Evolutionary conservation across 805 yeast species (phyloP), one percentile per base, ranked within the genome.

Genomic region (Starmera pachycereana): DNA sequence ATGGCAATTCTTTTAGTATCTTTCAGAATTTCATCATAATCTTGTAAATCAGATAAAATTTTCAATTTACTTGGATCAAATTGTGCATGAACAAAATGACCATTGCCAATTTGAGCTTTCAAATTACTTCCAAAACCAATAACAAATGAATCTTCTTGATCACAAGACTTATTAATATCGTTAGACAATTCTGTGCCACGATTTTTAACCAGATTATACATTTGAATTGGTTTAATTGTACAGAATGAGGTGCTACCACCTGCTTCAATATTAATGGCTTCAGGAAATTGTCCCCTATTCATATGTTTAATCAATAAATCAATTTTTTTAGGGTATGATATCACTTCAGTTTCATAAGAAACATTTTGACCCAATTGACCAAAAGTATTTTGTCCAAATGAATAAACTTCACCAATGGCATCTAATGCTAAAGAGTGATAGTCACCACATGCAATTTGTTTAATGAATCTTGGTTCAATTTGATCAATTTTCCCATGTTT

Each of bases 311-410:
- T 51, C 32, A 74, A 60, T 3, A 66, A 53, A 4, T 65, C 64
- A 28, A 80, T 53, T 44, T 65, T 64, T 35, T 69, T 72, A 3
- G 98, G 98, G 32, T 77, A 74, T 5, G 95, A 74, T 36, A 81
- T 68, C 35, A 72, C 63, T 50, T 82, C 90, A 13, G 81, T 75
- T 43, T 75, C 76, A 54, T 76, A 76, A 18, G 72, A 66, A 37
- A 82, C 78, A 8, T 77, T 76, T 36, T 75, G 67, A 10, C 90
- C 96, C 40, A 90, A 66, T 53, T 92, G 90, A n/a, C 97, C 97
- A 57, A 63, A 76, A 4, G 74, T 67, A 57, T 90, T 90, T 42
- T 74, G 74, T 19, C 98, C 98, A 75, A 92, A 89, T 2, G 87
- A 72, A 75, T 81, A 83, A n/a, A 87, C 63, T 39, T 68, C 66